Percentiles rank a stretch among this genome's conserved stretches.
Conservation (phyloP, 2,329 filamentous ascomycete species). For the Penicillium occitanis region DNA sequence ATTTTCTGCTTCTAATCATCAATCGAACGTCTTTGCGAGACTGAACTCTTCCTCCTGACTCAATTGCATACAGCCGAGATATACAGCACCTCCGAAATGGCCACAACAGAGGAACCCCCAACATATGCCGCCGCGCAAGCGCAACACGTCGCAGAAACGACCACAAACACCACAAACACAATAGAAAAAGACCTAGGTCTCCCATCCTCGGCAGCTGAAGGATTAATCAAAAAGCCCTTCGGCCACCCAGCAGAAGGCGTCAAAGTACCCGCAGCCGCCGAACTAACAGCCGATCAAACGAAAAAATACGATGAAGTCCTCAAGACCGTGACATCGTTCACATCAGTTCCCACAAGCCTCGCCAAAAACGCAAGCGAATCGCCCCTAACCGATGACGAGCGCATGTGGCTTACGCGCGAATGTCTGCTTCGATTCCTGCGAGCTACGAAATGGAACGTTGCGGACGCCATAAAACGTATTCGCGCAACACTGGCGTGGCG, state of each 20-base stretch:
- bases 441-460: conserved; percentile 83
- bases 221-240: conserved; percentile 57
- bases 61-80: background rate
- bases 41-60: background rate
- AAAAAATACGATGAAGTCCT: conserved; percentile 79
- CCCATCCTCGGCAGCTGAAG: conserved; percentile 19
- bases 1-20: background rate
- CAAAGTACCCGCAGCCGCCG: conserved; percentile 56
- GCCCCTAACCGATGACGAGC: conserved; percentile 74
- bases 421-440: conserved; percentile 90
- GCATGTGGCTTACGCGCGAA: conserved; percentile 86
- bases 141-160: background rate
- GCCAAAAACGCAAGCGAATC: conserved; percentile 58
- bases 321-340: conserved; percentile 68
- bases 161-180: conserved; percentile 16
- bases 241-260: conserved; percentile 57
- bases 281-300: conserved; percentile 73
- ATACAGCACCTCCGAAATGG: background rate
- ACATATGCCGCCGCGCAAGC: background rate
- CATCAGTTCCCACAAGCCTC: conserved; percentile 63
- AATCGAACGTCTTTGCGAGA: too few relatives aligned
- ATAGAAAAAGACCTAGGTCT: conserved; percentile 12
- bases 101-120: background rate
- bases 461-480: conserved; percentile 75
- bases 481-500: conserved; percentile 82